Evolutionary conservation across 73 alveolate species (phyloP), one percentile per base, ranked within the genome.

Genomic region (Paramecium pentaurelia): DNA sequence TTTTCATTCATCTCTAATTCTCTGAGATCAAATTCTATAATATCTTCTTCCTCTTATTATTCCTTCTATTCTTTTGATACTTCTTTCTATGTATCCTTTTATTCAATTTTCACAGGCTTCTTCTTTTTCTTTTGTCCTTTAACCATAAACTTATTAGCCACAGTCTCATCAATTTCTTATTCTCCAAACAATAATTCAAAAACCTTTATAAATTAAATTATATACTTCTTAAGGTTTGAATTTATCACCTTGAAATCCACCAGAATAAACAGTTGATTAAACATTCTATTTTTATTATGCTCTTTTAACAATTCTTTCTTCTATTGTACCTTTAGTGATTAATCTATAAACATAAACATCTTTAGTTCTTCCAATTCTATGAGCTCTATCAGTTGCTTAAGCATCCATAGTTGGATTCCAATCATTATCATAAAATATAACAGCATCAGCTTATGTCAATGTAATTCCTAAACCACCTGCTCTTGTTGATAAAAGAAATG

Each of bases 401-500:
- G 99, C 99, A 92, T 98, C 99, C 99, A 98, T 98, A 10, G 99
- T 98, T 12, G 99, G 99, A 95, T 98, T 98, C 99, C 99, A 98
- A 93, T 98, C 99, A 95, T 96, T 98, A 93, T 98, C 99, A 93
- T 98, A 98, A 94, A 98, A 98, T 60, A 98, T 96, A 14, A 98
- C 99, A 11, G 99, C 98, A 96, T 98, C 99, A 32, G 99, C 99
- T 60, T 98, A 99, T 7, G 99, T 98, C 60, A 98, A 92, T 84
- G 97, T 98, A 44, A 98, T 98, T 34, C 99, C 99, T 38, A 98
- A 93, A 4, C 99, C 99, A 7, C 99, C 99, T 2, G 99, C 99
- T 77, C 99, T 86, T 4, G 99, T 98, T 20, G 99, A 96, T 30
- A 98, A 94, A 60, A 98, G 87, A 95, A 98, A 98, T 25, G 98